A percentile compares a stretch with the other conserved stretches of the same genome.
These are phyloP conservation scores for Sabuloglossum arenarium DNA, from an alignment of 495 filamentous ascomycete genomes.

Conservation along the genomic window DNA sequence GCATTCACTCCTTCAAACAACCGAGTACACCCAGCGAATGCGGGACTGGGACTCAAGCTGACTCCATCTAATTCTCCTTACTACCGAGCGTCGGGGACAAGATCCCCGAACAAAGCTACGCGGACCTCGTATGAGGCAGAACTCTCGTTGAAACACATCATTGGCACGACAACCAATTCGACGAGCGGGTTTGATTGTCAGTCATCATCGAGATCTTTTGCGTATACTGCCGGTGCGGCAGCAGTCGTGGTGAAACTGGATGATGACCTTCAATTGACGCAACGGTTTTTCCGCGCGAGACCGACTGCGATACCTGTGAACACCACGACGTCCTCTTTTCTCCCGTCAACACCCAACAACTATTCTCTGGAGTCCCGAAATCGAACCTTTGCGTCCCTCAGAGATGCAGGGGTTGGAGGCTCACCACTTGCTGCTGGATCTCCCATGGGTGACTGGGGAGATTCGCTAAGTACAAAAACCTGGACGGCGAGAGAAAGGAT, in stretches of 20 bases:
- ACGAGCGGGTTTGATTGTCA: conserved; percentile 74
- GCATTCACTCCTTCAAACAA: conserved; percentile 1
- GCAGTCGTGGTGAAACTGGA: conserved; percentile 74
- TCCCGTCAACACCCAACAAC: conserved; percentile 41
- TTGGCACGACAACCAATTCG: conserved; percentile 70
- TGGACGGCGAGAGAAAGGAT: conserved; percentile 78
- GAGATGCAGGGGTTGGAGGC: conserved; percentile 30
- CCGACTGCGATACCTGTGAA: conserved; percentile 55
- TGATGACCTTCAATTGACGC: conserved; percentile 44
- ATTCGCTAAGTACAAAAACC: conserved; percentile 42
- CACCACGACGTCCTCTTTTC: conserved; percentile 22
- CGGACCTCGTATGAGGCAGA: conserved; percentile 10
- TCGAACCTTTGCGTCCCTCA: conserved; percentile 28
- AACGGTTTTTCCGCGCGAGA: conserved; percentile 77
- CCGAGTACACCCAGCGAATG: conserved; percentile 11
- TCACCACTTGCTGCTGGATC: conserved; percentile 15
- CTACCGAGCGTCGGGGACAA: not conserved
- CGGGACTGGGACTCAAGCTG: conserved; percentile 37
- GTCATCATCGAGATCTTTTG: conserved; percentile 48
- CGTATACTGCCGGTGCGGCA: conserved; percentile 81
- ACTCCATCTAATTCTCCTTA: conserved; percentile 63
- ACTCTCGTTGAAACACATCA: conserved; percentile 59
- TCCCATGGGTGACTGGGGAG: conserved; percentile 27
- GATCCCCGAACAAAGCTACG: not conserved
- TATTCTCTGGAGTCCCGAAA: conserved; percentile 39